Base-by-base conservation (phyloP, 1,284 basidiomycete species). In the Pseudozyma tsukubaensis region DNA sequence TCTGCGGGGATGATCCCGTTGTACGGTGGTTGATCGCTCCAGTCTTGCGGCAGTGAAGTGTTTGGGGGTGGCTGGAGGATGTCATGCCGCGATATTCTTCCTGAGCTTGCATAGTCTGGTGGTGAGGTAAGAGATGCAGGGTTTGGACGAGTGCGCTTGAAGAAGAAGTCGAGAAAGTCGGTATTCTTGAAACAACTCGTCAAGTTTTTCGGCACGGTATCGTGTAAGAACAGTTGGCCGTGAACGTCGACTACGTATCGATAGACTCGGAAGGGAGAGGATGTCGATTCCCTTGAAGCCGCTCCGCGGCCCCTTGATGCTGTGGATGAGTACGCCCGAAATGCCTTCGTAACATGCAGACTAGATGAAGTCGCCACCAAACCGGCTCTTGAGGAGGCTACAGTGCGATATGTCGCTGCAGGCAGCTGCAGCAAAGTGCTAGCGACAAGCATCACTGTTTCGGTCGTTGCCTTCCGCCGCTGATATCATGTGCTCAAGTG, bases 161-260 rank as follows among this genome's bases (percentile, higher is more conserved):
- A 80, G 62, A 80, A 78, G 51, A 78, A 78, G 49, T 78, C 74
- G 11, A 80, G 62, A 39, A 80, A 80, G n/a, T 67, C 64, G 43
- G 43, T 24, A 45, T 67, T 70, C 50, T 72, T 77, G 54, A 60
- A 62, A 48, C 69, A 85, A 43, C 79, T 80, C 3, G 84, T 85
- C 42, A 85, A 73, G 56, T 85, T 85, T 57, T 84, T 83, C 1
- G 77, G 77, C 8, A 77, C 73, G 1, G 83, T 78, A 19, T 76
- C 66, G 18, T 83, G 82, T 24, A 85, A 64, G 57, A 83, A 85
- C 12, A 85, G 76, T 50, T 78, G 83, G 0, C 85, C 85, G 52
- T 85, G 81, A 4, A 80, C 67, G 53, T 85, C 80, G 10, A 84
- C 58, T 43, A 80, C 82, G 65, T 85, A 85, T 35, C 72, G 58